Evolutionary conservation across 1,139 yeast genomes (phyloP), one percentile per base, ranked within the genome.

Genomic region (Chernovozyma aurita): DNA sequence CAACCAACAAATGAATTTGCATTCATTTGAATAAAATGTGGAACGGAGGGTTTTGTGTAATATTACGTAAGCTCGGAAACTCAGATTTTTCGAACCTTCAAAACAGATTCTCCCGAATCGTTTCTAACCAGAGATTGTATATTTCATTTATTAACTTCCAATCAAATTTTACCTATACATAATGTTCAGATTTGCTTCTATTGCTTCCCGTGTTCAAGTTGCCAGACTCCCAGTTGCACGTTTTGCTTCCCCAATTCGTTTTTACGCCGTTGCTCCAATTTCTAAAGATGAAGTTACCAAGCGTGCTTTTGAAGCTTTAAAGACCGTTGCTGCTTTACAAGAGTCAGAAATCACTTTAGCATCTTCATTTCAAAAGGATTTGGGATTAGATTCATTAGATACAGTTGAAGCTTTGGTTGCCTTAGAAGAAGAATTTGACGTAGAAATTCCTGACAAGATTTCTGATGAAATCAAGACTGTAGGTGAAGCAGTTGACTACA

Each of bases 401-500:
- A 77, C 84, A 38, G 84, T 80, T 38, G 86, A 80, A 62, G 78
- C 83, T 41, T 65, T 80, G 48, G 85, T 80, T 50, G 84, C 85
- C 40, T 75, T 80, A 52, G 85, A 80, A 63, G 85, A 80, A 63
- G 81, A 80, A 59, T 80, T 80, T 48, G 85, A 79, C 57, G 66
- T 79, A 56, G 85, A 79, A 60, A 75, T 80, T 50, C 82, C 82
- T 24, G 86, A 80, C 59, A 74, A 76, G 56, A 70, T 78, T 42
- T 78, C 85, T 35, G 85, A 80, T 53, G 81, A 78, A 51, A 71
- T 80, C 55, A 78, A 76, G 66, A 77, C 82, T 41, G 81, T 80
- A 43, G 82, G 80, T 45, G 82, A 79, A 62, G 81, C 84, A 42
- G 74, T 79, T 39, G 76, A 80, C 49, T 76, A 77, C 61, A 74